Conservation (phyloP, 2,329 filamentous ascomycete genomes). For the Aspergillus hortae region DNA sequence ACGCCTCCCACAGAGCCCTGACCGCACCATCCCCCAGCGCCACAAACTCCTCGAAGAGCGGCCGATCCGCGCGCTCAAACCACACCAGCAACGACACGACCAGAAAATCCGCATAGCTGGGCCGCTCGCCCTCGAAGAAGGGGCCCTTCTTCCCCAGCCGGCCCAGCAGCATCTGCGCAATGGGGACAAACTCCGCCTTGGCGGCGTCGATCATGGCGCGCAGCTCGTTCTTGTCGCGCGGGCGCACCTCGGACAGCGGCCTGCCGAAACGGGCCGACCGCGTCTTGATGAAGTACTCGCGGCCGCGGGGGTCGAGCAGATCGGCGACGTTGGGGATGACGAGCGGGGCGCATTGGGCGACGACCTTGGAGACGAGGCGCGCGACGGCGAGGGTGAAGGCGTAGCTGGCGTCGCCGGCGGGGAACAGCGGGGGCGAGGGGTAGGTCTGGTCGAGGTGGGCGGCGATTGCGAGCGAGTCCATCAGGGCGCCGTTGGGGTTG, state of each 20-base stretch:
- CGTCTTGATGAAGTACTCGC: constrained; percentile 29
- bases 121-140: constrained; percentile 31
- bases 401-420: constrained; percentile 32
- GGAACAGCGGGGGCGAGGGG: constrained; percentile 29
- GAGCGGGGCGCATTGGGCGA: constrained; percentile 3
- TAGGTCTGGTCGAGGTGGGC: constrained; percentile 28
- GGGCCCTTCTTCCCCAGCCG: constrained; percentile 28
- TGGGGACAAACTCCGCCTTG: constrained; percentile 16
- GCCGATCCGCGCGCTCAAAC: constrained; percentile 20
- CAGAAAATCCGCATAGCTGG: constrained; percentile 30
- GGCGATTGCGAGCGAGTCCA: constrained; percentile 33
- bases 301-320: constrained; percentile 25
- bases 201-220: constrained; percentile 16
- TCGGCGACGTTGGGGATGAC: constrained; percentile 23
- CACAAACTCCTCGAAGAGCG: constrained; percentile 22
- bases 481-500: constrained; percentile 25
- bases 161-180: constrained; percentile 27
- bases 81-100: constrained; percentile 24
- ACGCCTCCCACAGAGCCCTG: constrained; percentile 26
- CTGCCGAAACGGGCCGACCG: constrained; percentile 24
- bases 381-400: constrained; percentile 24
- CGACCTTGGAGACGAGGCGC: constrained; percentile 9
- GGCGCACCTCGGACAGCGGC: constrained; percentile 26
- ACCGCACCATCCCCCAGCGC: constrained; percentile 26
- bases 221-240: constrained; percentile 18